Evolutionary conservation across 495 filamentous ascomycete species (phyloP).

Genomic region (Penicillium verhagenii): DNA sequence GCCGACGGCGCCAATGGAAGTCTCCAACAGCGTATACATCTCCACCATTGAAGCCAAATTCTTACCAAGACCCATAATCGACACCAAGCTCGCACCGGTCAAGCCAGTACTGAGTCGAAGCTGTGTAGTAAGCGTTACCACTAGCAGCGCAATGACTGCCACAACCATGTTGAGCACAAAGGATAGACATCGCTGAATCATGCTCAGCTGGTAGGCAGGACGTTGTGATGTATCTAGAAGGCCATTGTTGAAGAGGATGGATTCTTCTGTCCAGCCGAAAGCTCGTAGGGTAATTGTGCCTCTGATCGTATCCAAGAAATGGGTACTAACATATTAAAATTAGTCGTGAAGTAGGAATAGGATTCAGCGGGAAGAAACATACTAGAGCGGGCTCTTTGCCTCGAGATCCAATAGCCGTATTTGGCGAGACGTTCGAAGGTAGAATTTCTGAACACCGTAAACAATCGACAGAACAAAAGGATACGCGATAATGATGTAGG

Average conservation of each 20-base stretch:
- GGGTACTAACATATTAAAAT: background rate
- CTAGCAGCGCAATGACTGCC: background rate
- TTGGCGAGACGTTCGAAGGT: background rate
- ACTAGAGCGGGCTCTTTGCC: conserved; percentile 1
- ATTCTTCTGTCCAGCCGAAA: background rate
- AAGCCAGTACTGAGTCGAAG: background rate
- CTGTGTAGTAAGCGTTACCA: background rate
- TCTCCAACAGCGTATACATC: background rate
- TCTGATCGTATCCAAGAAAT: background rate
- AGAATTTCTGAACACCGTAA: background rate
- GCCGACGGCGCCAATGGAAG: background rate
- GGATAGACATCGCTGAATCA: background rate
- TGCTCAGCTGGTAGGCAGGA: background rate
- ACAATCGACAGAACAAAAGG: background rate
- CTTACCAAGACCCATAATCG: background rate
- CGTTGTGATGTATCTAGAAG: background rate
- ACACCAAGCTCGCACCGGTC: background rate
- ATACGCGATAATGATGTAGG: background rate
- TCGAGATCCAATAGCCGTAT: background rate
- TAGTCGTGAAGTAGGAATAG: background rate
- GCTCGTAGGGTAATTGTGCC: background rate
- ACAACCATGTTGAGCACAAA: background rate
- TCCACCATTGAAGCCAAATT: background rate
- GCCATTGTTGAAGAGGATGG: background rate
- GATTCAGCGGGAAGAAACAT: background rate